These are phyloP conservation scores for Metschnikowia amazonensis DNA, from an alignment of 805 yeast species.

Conservation along the genomic window DNA sequence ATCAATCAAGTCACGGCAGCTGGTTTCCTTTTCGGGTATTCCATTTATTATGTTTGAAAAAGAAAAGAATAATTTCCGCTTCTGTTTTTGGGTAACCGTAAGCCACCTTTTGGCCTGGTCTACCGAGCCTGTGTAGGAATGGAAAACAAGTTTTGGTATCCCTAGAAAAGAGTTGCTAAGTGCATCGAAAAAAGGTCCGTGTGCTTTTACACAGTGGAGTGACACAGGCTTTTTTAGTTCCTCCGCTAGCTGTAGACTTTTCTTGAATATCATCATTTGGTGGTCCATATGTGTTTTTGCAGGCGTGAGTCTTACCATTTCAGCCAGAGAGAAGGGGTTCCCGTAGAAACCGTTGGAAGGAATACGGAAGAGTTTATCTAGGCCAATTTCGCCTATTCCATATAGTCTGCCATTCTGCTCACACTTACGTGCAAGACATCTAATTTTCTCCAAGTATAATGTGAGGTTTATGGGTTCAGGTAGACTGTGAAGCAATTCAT, in stretches of 20 bases:
- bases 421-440: slow-evolving; percentile 18
- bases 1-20: slow-evolving; percentile 19
- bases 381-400: slow-evolving; percentile 86
- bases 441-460: slow-evolving; percentile 31
- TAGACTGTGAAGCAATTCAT: slow-evolving; percentile 41
- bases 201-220: slow-evolving; percentile 81
- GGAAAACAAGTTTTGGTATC: slow-evolving; percentile 55
- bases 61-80: slow-evolving; percentile 43
- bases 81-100: slow-evolving; percentile 25
- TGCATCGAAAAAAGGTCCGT: slow-evolving; percentile 53
- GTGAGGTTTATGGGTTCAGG: slow-evolving; percentile 59
- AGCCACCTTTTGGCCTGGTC: slow-evolving; percentile 60
- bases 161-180: slow-evolving; percentile 14
- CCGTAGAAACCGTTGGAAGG: slow-evolving; percentile 60
- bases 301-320: slow-evolving; percentile 24
- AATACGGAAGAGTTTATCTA: slow-evolving; percentile 71
- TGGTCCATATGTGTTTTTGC: slow-evolving; percentile 61
- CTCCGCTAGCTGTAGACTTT: slow-evolving; percentile 54
- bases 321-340: slow-evolving; percentile 15
- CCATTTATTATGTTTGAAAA: slow-evolving; percentile 51
- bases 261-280: slow-evolving; percentile 52
- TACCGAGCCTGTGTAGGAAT: slow-evolving; percentile 80
- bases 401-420: slow-evolving; percentile 9
- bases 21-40: slow-evolving; percentile 24
- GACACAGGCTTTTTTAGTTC: slow-evolving; percentile 52